Evolutionary conservation across 306 rosid genomes (phyloP), one percentile per base, ranked within the genome.

Genomic region (Potentilla sterilis): DNA sequence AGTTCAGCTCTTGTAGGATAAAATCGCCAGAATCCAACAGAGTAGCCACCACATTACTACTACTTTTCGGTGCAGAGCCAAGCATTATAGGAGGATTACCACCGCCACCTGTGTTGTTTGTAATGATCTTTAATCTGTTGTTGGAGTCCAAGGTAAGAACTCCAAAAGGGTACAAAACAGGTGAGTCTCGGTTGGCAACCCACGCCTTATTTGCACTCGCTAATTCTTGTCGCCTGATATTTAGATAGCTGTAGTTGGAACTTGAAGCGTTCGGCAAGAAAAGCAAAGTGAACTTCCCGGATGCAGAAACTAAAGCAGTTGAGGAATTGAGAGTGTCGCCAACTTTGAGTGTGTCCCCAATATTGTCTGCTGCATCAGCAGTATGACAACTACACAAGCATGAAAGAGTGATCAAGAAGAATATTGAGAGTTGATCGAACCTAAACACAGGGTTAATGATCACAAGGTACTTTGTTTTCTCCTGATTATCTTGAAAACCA

Each of bases 21-120:
- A 76, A 24, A 42, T 76, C 41, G 32, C 80, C 58, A 76, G 65
- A 37, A 57, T 76, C 74, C 58, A 8, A 40, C 16, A 67, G 67
- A 10, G 35, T 65, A 24, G 66, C 79, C 44, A 19, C 37, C 37
- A 43, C 48, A 34, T 10, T 74, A 13, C 42, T 72, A 22, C 59
- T 57, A 57, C 34, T 57, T 21, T 21, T 22, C 12, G 65, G 65
- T 4, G 65, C 35, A 5, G 35, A 58, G 38, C 37, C 35, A 4
- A 58, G 37, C 65, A 58, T 38, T 24, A 24, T 58, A 28, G 65
- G 38, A 58, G 16, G 38, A 58, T 58, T 7, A 2, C 16, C 65
- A 10, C 28, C 7, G 37, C 6, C 65, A 22, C 35, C 37, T 10
- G 11, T 3, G 16, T 10, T 58, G 16, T 1, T 58, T 54, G 61